Evolutionary conservation across 2,329 filamentous ascomycete genomes (phyloP).

Genomic region (Xylariaceae sp.): DNA sequence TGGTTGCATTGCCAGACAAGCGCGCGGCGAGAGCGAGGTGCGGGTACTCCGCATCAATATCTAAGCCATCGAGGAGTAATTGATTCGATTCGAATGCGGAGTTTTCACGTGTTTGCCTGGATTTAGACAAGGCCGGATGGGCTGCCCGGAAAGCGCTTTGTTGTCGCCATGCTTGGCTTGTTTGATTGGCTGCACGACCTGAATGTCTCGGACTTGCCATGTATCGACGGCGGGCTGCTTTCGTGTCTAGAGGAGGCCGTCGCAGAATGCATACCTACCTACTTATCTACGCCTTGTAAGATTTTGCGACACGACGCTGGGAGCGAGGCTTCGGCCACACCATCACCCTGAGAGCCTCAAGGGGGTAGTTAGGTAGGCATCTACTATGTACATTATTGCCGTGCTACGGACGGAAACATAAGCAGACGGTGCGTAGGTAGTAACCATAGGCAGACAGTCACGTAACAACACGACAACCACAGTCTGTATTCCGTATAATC

Average conservation of each 20-base stretch:
- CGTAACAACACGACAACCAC: too few relatives aligned
- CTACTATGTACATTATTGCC: too few relatives aligned
- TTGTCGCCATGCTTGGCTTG: not conserved
- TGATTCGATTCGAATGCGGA: not conserved
- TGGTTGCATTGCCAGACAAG: conserved; percentile 7
- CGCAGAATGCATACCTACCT: not conserved
- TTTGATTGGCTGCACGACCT: conserved; percentile 14
- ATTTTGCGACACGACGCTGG: not conserved
- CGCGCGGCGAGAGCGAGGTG: conserved; percentile 8
- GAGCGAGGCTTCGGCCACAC: not conserved
- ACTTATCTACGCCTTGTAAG: too few relatives aligned
- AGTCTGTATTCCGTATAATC: too few relatives aligned
- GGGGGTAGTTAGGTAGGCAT: too few relatives aligned
- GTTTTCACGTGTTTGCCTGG: not conserved
- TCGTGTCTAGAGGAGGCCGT: not conserved
- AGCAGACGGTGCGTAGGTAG: too few relatives aligned
- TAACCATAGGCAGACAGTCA: too few relatives aligned
- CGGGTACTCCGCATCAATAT: not conserved
- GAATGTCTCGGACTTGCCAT: conserved; percentile 24
- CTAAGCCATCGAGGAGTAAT: not conserved
- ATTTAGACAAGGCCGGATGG: not conserved
- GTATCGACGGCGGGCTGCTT: conserved; percentile 3
- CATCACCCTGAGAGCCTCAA: too few relatives aligned
- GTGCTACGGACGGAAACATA: too few relatives aligned
- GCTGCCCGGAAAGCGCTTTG: conserved; percentile 9